These are phyloP conservation scores for Serendipita vermifera DNA, from an alignment of 768 basidiomycete species.

Conservation along the genomic window DNA sequence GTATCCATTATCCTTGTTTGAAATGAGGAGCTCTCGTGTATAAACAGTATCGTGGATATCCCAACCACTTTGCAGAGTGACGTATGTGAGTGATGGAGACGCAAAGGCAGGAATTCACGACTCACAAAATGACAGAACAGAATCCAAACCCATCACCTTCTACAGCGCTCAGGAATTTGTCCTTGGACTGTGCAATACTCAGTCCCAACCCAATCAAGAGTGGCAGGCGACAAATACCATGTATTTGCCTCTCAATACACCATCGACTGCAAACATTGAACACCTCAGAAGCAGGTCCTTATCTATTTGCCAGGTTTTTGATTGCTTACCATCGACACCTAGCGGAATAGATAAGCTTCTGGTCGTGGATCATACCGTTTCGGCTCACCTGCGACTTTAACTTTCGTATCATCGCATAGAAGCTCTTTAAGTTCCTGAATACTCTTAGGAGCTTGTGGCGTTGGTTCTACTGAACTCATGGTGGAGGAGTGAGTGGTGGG, in stretches of 20 bases:
- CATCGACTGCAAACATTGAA: constrained; percentile 51
- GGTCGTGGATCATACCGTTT: not conserved
- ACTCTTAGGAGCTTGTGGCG: constrained; percentile 34
- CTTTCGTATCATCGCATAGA: constrained; percentile 56
- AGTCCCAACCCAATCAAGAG: constrained; percentile 13
- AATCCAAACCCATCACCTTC: constrained; percentile 78
- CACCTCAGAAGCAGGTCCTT: not conserved
- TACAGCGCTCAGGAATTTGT: constrained; percentile 76
- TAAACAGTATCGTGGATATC: constrained; percentile 86
- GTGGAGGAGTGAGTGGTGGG: too few relatives aligned
- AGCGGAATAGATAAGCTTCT: constrained; percentile 1
- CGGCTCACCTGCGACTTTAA: constrained; percentile 80
- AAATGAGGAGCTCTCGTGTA: constrained; percentile 72
- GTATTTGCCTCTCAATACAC: constrained; percentile 87
- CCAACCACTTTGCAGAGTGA: constrained; percentile 49
- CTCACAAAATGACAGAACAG: constrained; percentile 84
- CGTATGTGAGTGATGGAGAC: not conserved
- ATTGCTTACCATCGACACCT: constrained; percentile 55
- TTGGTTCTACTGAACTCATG: constrained; percentile 19
- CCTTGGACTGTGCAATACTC: constrained; percentile 49
- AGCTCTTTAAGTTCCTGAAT: constrained; percentile 43
- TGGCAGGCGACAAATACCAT: constrained; percentile 34
- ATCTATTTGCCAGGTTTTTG: too few relatives aligned
- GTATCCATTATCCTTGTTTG: constrained; percentile 87
- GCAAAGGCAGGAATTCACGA: constrained; percentile 12